Evolutionary conservation across 257 asterid species (phyloP).

Genomic region (Cordia subcordata): DNA sequence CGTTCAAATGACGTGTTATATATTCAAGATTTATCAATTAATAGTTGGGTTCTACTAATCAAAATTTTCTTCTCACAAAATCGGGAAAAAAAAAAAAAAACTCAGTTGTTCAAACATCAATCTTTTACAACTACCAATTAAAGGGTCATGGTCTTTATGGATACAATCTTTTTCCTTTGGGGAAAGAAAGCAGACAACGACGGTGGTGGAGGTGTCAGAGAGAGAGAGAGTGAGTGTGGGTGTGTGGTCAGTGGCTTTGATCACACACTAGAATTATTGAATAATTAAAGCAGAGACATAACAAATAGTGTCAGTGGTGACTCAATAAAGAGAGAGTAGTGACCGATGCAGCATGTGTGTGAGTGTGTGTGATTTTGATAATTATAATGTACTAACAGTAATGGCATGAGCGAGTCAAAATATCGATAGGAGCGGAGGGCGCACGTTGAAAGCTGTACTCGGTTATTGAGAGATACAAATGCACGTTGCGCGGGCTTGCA

Average conservation of each 20-base stretch:
- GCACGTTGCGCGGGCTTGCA: conserved; percentile 5
- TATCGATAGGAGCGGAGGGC: background rate
- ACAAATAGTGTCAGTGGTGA: background rate
- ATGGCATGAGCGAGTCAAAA: conserved; percentile 1
- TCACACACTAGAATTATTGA: conserved; percentile 4
- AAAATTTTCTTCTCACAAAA: too few relatives aligned
- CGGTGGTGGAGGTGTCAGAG: conserved; percentile 14
- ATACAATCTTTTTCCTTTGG: conserved; percentile 1
- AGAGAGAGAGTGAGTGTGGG: conserved; percentile 2
- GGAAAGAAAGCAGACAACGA: conserved; percentile 2
- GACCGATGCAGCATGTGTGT: background rate
- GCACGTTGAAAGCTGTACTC: conserved; percentile 8
- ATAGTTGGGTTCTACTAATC: too few relatives aligned
- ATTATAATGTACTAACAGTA: conserved; percentile 1
- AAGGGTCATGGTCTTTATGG: background rate
- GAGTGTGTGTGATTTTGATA: too few relatives aligned
- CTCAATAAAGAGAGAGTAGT: conserved; percentile 3
- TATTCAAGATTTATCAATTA: too few relatives aligned
- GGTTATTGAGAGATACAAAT: conserved; percentile 1
- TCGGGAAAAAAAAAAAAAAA: too few relatives aligned
- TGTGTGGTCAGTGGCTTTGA: conserved; percentile 14
- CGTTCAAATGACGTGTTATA: too few relatives aligned
- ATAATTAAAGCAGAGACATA: background rate
- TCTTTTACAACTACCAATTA: too few relatives aligned
- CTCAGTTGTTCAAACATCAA: too few relatives aligned